Conservation (phyloP, 2,329 filamentous ascomycete species). For the Stagonosporopsis vannaccii region DNA sequence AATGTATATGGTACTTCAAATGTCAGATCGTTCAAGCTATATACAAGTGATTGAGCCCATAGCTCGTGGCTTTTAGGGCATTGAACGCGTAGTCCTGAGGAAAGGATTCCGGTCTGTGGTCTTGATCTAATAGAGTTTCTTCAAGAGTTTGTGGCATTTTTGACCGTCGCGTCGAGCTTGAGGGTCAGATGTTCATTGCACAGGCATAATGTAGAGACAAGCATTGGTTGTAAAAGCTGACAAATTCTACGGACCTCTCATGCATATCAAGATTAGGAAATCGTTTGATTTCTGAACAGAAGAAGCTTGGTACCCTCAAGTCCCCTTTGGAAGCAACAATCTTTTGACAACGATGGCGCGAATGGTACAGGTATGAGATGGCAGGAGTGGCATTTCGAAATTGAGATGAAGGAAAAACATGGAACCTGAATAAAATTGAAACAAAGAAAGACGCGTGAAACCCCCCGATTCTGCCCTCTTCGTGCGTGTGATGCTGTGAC, state of each 20-base stretch:
- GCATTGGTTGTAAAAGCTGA: not conserved
- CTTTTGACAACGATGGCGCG: conserved; percentile 1
- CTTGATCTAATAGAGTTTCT: not conserved
- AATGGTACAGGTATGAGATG: conserved; percentile 11
- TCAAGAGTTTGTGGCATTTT: not conserved
- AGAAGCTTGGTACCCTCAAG: not conserved
- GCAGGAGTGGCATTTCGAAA: not conserved
- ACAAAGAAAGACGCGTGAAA: not conserved
- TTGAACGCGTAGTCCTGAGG: not conserved
- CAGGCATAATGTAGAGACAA: not conserved
- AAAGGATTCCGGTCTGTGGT: no score
- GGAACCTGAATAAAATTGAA: not conserved
- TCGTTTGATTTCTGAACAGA: no score
- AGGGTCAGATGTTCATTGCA: not conserved
- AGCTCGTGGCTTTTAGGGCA: not conserved
- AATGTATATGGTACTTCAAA: not conserved
- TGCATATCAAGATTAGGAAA: not conserved
- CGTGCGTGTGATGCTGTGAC: not conserved
- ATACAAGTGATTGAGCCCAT: no score
- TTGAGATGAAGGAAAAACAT: not conserved
- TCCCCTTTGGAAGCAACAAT: not conserved
- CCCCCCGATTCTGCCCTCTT: not conserved
- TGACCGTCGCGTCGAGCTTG: no score
- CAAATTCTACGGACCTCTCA: not conserved
- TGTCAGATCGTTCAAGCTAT: not conserved